Base-by-base conservation (phyloP, 306 rosid species). In the Acacia melanoxylon region DNA sequence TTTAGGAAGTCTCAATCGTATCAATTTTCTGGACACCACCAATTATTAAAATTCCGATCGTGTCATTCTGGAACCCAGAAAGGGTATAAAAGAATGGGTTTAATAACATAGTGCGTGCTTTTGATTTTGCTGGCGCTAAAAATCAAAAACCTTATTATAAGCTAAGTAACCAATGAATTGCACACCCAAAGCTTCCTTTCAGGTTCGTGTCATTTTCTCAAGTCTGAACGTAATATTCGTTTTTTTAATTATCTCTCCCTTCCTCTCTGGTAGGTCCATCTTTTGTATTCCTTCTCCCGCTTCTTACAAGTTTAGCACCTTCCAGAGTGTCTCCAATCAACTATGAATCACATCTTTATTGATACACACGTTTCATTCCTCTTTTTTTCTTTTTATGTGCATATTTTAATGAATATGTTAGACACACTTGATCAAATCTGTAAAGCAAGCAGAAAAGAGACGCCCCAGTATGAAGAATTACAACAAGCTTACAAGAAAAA, bases 391-490 rank as follows among this genome's bases (percentile, higher is more conserved):
- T 80, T 17, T 52, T 46, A 78, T 71, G 33, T 67, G 6, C 19
- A 4, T 70, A 78, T 63, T 85, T 45, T 49, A 70, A 72, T 80
- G 10, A 77, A 74, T 27, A 75, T 91, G 82, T 78, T 59, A 69
- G 58, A 56, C 83, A 6, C 86, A 75, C 89, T 88, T 86, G 68
- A 81, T 84, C 89, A 82, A 84, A 82, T 74, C 70, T 74, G 75
- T 84, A 90, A 87, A 88, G 90, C 86, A 44, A 69, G 48, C 6
- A 10, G 25, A 67, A 80, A 86, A 83, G 78, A 73, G 78, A 77
- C 65, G 58, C 49, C 24, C 48, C 74, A 20, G 41, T 44, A 33
- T 44, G 74, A 84, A 83, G 87, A 90, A 86, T 83, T 81, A 89
- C 82, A 16, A 45, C 75, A 81, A 78, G 84, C 87, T 82, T 70